These are phyloP conservation scores for Phytophthora lateralis DNA, from an alignment of 352 stramenopile genomes.

Conservation along the genomic window DNA sequence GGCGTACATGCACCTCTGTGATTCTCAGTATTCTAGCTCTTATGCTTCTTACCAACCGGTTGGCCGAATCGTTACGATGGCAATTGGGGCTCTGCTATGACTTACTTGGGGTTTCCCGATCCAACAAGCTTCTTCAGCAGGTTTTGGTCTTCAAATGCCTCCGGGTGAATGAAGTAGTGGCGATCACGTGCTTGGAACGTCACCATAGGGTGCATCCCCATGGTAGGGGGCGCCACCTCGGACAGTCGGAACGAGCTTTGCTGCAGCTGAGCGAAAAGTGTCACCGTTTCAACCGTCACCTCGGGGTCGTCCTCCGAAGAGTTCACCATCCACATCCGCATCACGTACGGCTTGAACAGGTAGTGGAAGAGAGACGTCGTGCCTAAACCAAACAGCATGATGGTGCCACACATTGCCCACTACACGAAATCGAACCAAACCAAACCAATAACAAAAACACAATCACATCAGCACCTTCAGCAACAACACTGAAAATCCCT, in stretches of 20 bases:
- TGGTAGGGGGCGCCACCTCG: slow-evolving; percentile 55
- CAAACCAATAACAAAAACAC: not conserved
- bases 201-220: slow-evolving; percentile 85
- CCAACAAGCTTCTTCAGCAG: slow-evolving; percentile 60
- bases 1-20: not conserved
- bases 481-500: not conserved
- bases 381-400: slow-evolving; percentile 87
- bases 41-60: too few relatives aligned
- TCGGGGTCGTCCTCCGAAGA: slow-evolving; percentile 27
- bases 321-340: slow-evolving; percentile 73
- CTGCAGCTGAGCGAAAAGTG: slow-evolving; percentile 66
- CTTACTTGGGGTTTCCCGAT: slow-evolving; percentile 27
- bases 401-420: slow-evolving; percentile 90
- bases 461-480: slow-evolving; percentile 2
- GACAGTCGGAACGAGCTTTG: slow-evolving; percentile 63
- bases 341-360: slow-evolving; percentile 88
- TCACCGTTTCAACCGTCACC: slow-evolving; percentile 75
- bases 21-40: not conserved
- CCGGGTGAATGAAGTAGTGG: slow-evolving; percentile 84
- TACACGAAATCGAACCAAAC: slow-evolving; percentile 10
- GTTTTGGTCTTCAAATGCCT: slow-evolving; percentile 62
- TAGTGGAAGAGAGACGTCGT: slow-evolving; percentile 86
- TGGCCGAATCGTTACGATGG: not conserved
- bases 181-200: slow-evolving; percentile 72
- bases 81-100: not conserved